phyloP scores from a whole-genome alignment of 139 green algal species.

The Diplosphaera chodatii region DNA sequence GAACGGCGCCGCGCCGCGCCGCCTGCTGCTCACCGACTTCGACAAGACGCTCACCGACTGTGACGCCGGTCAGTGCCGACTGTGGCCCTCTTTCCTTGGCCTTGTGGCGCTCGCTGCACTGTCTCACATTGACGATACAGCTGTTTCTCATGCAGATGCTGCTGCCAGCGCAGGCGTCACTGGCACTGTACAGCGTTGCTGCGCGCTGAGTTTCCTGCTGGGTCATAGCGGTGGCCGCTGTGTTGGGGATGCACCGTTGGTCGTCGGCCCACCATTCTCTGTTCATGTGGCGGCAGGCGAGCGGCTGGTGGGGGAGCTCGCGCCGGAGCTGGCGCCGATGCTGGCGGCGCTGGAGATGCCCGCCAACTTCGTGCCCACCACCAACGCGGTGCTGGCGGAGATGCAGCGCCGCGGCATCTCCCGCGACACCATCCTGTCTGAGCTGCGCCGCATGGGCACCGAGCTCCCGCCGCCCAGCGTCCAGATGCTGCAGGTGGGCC shows the following conservation, averaged over 20 bases:
- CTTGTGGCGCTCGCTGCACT: too few relatives aligned
- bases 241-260: too few relatives aligned
- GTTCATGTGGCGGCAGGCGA: conserved; percentile 34
- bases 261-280: too few relatives aligned
- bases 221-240: too few relatives aligned
- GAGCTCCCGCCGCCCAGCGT: conserved; percentile 47
- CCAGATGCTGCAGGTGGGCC: conserved; percentile 45
- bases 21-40: conserved; percentile 69
- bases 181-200: too few relatives aligned
- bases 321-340: conserved; percentile 75
- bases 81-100: too few relatives aligned
- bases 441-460: conserved; percentile 50
- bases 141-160: too few relatives aligned
- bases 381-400: conserved; percentile 68
- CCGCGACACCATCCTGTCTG: conserved; percentile 49
- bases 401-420: conserved; percentile 63
- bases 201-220: too few relatives aligned
- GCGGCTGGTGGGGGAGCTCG: conserved; percentile 59
- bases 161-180: too few relatives aligned
- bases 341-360: conserved; percentile 50
- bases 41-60: conserved; percentile 73
- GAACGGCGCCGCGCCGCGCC: background rate
- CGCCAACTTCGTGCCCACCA: conserved; percentile 69
- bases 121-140: too few relatives aligned
- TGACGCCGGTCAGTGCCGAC: conserved; percentile 32